These are phyloP conservation scores for Baorangia bicolor DNA, from an alignment of 768 basidiomycete species.

Conservation along the genomic window DNA sequence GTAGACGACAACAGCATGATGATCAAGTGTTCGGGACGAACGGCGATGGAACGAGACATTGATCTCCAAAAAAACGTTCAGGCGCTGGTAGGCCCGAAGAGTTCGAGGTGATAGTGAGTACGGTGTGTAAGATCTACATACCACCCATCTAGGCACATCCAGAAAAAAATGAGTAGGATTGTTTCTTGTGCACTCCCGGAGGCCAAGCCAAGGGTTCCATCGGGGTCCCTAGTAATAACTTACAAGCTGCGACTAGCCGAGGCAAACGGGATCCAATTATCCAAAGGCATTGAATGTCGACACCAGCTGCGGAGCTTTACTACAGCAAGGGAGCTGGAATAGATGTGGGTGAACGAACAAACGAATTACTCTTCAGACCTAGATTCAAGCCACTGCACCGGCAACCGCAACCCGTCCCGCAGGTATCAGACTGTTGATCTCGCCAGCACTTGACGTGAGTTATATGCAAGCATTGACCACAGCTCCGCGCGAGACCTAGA, in stretches of 20 bases:
- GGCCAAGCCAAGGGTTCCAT: background rate
- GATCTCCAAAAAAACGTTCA: background rate
- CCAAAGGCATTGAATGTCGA: background rate
- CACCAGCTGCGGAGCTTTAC: background rate
- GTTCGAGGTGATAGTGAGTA: background rate
- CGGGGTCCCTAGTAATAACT: background rate
- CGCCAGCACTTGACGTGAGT: slow-evolving; percentile 68
- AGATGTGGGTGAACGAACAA: slow-evolving; percentile 14
- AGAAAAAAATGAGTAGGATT: no score
- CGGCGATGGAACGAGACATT: background rate
- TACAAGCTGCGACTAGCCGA: background rate
- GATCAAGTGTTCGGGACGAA: background rate
- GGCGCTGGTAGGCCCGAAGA: background rate
- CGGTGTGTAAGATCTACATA: background rate
- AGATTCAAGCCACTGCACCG: slow-evolving; percentile 38
- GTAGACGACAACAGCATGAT: background rate
- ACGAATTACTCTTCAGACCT: background rate
- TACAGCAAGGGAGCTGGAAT: background rate
- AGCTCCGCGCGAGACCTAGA: slow-evolving; percentile 61
- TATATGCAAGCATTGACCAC: slow-evolving; percentile 60
- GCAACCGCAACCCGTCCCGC: slow-evolving; percentile 72
- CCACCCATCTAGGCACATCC: background rate
- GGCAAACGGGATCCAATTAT: background rate
- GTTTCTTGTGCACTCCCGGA: no score
- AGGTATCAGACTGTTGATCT: slow-evolving; percentile 42